These are phyloP conservation scores for Suillus variegatus DNA, from an alignment of 768 basidiomycete species.

Conservation along the genomic window DNA sequence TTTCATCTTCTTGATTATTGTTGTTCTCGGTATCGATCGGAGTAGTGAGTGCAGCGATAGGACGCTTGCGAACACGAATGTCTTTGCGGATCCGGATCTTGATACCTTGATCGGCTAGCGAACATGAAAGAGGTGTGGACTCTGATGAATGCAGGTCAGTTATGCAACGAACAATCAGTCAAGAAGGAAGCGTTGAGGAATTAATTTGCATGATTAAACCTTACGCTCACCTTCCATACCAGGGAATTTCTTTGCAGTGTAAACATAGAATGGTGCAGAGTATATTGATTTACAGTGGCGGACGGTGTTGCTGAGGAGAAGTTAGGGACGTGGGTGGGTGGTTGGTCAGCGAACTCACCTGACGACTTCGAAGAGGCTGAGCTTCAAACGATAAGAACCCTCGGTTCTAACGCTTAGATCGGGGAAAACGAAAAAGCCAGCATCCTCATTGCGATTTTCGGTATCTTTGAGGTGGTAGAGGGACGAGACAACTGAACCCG, in stretches of 20 bases:
- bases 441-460: slow-evolving; percentile 64
- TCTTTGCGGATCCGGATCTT: slow-evolving; percentile 95
- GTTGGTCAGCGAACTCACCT: slow-evolving; percentile 55
- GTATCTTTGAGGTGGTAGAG: slow-evolving; percentile 88
- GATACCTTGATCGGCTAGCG: slow-evolving; percentile 93
- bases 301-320: slow-evolving; percentile 65
- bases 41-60: slow-evolving; percentile 39
- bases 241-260: slow-evolving; percentile 95
- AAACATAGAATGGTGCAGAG: slow-evolving; percentile 90
- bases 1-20: slow-evolving; percentile 27
- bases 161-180: slow-evolving; percentile 5
- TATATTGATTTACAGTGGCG: slow-evolving; percentile 90
- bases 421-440: slow-evolving; percentile 96
- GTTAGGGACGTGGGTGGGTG: slow-evolving; percentile 9
- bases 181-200: slow-evolving; percentile 7
- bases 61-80: slow-evolving; percentile 78
- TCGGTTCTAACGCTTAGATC: slow-evolving; percentile 92
- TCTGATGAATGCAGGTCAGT: slow-evolving; percentile 44
- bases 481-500: slow-evolving; percentile 86
- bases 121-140: slow-evolving; percentile 85
- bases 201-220: slow-evolving; percentile 6
- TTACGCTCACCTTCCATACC: slow-evolving; percentile 83
- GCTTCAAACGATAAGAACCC: slow-evolving; percentile 76
- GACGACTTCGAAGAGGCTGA: slow-evolving; percentile 87
- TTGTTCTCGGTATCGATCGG: slow-evolving; percentile 20